Percentiles rank a stretch among this genome's conserved stretches.
phyloP scores from a whole-genome alignment of 2,329 filamentous ascomycete genomes.

The Dactylellina cionopaga region DNA sequence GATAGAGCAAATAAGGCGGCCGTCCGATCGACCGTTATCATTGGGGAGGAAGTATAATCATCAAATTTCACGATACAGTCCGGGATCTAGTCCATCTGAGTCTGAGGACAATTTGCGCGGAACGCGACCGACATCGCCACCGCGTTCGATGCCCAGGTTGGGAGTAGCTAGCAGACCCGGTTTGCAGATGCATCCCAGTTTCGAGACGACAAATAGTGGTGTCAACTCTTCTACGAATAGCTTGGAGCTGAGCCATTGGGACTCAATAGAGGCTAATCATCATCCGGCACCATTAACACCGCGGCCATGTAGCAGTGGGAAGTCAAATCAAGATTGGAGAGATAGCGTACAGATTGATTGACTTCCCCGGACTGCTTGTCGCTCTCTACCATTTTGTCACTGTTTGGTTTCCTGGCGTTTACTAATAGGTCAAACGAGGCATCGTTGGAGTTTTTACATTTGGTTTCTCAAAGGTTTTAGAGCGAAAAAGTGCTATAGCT shows the following conservation, averaged over 20 bases:
- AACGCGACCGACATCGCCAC: neutral
- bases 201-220: slow-evolving; percentile 23
- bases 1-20: neutral
- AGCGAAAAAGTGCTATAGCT: too few relatives aligned
- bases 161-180: neutral
- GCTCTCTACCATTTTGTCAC: neutral
- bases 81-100: slow-evolving; percentile 20
- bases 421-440: neutral
- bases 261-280: slow-evolving; percentile 22
- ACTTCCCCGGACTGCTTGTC: neutral
- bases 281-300: slow-evolving; percentile 21
- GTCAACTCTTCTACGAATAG: slow-evolving; percentile 35
- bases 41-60: slow-evolving; percentile 21
- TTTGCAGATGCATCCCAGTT: slow-evolving; percentile 1
- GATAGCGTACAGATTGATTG: slow-evolving; percentile 22
- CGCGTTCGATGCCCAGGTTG: slow-evolving; percentile 4
- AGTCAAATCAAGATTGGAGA: slow-evolving; percentile 16
- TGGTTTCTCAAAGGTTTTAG: too few relatives aligned
- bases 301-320: slow-evolving; percentile 22
- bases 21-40: neutral
- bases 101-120: slow-evolving; percentile 6
- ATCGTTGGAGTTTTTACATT: neutral
- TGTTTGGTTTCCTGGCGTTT: neutral
- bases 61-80: slow-evolving; percentile 28
- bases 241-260: slow-evolving; percentile 42